These are phyloP conservation scores for Yamadazyma mexicana DNA, from an alignment of 1,139 yeast genomes.

Conservation along the genomic window DNA sequence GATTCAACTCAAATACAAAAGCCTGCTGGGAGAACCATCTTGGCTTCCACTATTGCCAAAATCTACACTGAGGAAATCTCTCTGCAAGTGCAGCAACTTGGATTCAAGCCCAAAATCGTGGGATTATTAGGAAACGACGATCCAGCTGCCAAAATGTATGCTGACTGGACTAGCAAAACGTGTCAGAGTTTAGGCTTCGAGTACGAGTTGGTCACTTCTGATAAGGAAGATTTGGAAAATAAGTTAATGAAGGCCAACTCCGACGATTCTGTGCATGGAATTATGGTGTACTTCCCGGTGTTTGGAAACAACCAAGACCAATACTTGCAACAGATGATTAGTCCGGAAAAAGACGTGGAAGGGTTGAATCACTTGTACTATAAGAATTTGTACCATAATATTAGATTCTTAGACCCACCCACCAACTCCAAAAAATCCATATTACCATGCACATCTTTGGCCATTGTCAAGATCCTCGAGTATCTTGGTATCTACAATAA, in stretches of 20 bases:
- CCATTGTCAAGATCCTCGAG: conserved; percentile 89
- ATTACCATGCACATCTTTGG: conserved; percentile 94
- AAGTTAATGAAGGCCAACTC: conserved; percentile 78
- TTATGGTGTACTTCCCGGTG: conserved; percentile 98
- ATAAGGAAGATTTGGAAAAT: conserved; percentile 82
- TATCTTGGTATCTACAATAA: conserved; percentile 84
- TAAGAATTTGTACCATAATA: conserved; percentile 91
- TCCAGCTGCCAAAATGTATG: conserved; percentile 95
- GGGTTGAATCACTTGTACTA: conserved; percentile 89
- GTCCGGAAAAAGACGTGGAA: conserved; percentile 90
- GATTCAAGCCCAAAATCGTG: conserved; percentile 68
- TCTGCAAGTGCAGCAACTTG: conserved; percentile 53
- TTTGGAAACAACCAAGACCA: conserved; percentile 95
- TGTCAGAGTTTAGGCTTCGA: conserved; percentile 81
- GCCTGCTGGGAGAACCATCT: conserved; percentile 73
- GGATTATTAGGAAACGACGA: conserved; percentile 91
- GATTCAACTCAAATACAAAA: conserved; percentile 15
- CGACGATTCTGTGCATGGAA: conserved; percentile 79
- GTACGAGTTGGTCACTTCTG: conserved; percentile 72
- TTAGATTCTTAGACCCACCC: conserved; percentile 74
- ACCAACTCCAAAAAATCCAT: conserved; percentile 74
- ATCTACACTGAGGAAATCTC: conserved; percentile 73
- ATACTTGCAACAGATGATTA: conserved; percentile 87
- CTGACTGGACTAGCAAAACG: conserved; percentile 94
- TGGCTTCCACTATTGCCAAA: conserved; percentile 88